phyloP scores from a whole-genome alignment of 257 asterid genomes.

The Plantago elongata region DNA sequence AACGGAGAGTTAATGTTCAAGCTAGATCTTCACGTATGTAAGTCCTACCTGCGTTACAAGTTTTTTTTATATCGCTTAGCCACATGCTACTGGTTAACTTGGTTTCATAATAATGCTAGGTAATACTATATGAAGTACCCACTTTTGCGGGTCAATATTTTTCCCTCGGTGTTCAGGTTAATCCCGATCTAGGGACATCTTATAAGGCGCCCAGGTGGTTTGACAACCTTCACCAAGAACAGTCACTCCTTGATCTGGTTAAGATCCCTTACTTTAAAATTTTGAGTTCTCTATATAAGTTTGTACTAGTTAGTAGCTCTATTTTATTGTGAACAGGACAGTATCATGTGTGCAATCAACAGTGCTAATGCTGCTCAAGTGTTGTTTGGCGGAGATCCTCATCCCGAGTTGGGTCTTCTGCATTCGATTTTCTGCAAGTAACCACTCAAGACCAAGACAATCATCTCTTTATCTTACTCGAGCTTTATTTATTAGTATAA shows the following conservation, averaged over 20 bases:
- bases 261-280: constrained; percentile 18
- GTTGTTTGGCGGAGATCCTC: constrained; percentile 35
- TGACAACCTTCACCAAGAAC: constrained; percentile 51
- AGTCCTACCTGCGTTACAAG: constrained; percentile 40
- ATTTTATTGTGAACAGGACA: constrained; percentile 45
- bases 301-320: constrained; percentile 16
- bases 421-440: constrained; percentile 46
- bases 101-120: constrained; percentile 37
- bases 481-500: constrained; percentile 20
- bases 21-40: constrained; percentile 97
- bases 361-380: constrained; percentile 62
- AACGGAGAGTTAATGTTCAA: constrained; percentile 33
- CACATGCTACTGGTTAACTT: constrained; percentile 20
- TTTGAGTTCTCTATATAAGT: constrained; percentile 1
- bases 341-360: constrained; percentile 69
- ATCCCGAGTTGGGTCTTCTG: constrained; percentile 26
- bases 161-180: constrained; percentile 42
- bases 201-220: constrained; percentile 81
- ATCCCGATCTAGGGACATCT: constrained; percentile 27
- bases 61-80: constrained; percentile 15
- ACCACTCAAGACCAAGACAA: constrained; percentile 21
- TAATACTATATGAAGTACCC: constrained; percentile 65
- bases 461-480: constrained; percentile 12
- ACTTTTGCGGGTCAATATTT: constrained; percentile 69
- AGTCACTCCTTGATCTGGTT: constrained; percentile 64